Percentiles rank a stretch among this genome's conserved stretches.
phyloP scores from a whole-genome alignment of 2,329 filamentous ascomycete genomes.

The Hypoxylon sp. region DNA sequence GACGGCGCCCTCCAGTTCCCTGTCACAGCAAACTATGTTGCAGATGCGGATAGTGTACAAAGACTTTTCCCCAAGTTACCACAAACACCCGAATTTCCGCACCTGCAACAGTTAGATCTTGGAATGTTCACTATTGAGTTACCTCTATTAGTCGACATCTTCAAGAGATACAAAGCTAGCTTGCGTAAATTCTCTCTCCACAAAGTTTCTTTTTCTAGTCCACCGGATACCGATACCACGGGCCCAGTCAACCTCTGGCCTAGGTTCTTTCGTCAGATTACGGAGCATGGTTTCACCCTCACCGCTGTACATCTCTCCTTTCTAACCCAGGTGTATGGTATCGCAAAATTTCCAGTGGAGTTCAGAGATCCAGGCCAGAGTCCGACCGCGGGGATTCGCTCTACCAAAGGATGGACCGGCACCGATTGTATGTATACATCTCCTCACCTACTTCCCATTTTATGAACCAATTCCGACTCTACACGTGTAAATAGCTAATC shows the following conservation, averaged over 20 bases:
- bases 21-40: background rate
- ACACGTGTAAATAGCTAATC: background rate
- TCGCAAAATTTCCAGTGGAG: background rate
- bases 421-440: conserved; percentile 47
- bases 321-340: conserved; percentile 45
- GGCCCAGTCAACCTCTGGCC: conserved; percentile 58
- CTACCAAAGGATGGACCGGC: conserved; percentile 49
- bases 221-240: conserved; percentile 4
- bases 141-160: conserved; percentile 54
- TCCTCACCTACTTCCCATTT: background rate
- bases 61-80: conserved; percentile 38
- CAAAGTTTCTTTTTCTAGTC: conserved; percentile 56
- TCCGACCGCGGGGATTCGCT: background rate
- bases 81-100: conserved; percentile 52
- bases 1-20: background rate
- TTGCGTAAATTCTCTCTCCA: conserved; percentile 64
- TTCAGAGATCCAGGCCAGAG: conserved; percentile 10
- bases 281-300: conserved; percentile 55
- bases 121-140: conserved; percentile 57
- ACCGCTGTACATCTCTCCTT: conserved; percentile 54
- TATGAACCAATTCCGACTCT: too few species aligned
- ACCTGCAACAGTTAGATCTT: conserved; percentile 62
- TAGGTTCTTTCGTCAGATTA: conserved; percentile 57
- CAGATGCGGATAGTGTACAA: background rate
- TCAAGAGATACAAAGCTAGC: conserved; percentile 61